A percentile compares a stretch with the other conserved stretches of the same genome.
Conservation (phyloP, 106 monocot species). For the Iris macrosiphon region DNA sequence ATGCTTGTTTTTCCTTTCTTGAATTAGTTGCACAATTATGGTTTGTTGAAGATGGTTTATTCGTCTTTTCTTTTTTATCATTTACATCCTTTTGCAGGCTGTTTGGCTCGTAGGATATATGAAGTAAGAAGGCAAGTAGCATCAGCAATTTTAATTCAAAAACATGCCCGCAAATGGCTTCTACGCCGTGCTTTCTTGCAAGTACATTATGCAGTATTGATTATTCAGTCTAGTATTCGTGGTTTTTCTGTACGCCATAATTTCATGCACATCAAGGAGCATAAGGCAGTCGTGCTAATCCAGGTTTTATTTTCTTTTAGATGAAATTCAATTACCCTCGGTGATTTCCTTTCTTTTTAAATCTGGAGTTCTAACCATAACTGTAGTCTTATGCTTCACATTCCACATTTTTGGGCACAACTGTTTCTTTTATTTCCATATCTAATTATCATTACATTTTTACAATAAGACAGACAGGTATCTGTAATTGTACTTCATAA, state of each 20-base stretch:
- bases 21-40: no score
- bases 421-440: not conserved
- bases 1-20: no score
- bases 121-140: slow-evolving; percentile 37
- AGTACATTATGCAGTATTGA: slow-evolving; percentile 37
- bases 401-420: no score
- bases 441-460: not conserved
- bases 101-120: slow-evolving; percentile 42
- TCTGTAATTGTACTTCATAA: no score
- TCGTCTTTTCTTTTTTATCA: not conserved
- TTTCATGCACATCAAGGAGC: slow-evolving; percentile 31
- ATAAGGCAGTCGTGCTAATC: slow-evolving; percentile 46
- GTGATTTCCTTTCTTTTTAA: not conserved
- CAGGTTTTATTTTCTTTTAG: slow-evolving; percentile 48
- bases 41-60: no score
- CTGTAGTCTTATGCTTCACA: no score
- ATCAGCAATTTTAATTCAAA: slow-evolving; percentile 68
- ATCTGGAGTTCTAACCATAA: no score
- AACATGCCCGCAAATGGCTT: slow-evolving; percentile 53
- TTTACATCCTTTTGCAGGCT: slow-evolving; percentile 32
- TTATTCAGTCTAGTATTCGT: slow-evolving; percentile 67
- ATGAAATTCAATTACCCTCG: not conserved
- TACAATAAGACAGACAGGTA: no score
- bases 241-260: slow-evolving; percentile 38
- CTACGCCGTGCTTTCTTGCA: slow-evolving; percentile 29